Percentiles rank a stretch among this genome's conserved stretches.
Conservation (phyloP, 2,329 filamentous ascomycete species). For the Fusarium xyrophilum region DNA sequence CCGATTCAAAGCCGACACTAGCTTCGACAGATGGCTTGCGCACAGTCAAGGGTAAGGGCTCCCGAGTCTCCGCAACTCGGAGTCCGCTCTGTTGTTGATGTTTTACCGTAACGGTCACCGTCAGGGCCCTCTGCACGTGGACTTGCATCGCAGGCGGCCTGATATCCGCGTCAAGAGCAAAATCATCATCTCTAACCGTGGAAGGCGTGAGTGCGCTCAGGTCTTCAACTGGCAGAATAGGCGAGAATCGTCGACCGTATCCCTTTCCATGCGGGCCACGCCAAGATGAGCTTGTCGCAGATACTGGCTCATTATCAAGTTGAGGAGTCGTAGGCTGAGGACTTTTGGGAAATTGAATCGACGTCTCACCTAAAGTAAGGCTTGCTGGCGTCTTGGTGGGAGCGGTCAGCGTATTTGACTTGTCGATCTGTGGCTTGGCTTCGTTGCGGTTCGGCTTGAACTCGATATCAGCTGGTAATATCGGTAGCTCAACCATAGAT, state of each 20-base stretch:
- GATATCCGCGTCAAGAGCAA: conserved; percentile 56
- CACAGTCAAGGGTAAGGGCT: conserved; percentile 54
- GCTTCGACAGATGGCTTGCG: conserved; percentile 47
- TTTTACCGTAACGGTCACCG: conserved; percentile 43
- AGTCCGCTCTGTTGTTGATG: conserved; percentile 20
- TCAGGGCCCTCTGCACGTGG: conserved; percentile 52
- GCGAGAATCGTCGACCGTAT: conserved; percentile 55
- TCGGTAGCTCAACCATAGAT: conserved; percentile 39
- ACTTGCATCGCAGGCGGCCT: conserved; percentile 57
- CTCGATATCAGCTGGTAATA: conserved; percentile 15
- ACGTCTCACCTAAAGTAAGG: background rate
- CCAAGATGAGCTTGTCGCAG: conserved; percentile 6
- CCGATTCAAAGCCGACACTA: conserved; percentile 14
- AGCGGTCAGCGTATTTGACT: conserved; percentile 1
- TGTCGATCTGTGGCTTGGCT: background rate
- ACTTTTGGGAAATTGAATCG: conserved; percentile 15
- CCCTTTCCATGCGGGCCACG: conserved; percentile 6
- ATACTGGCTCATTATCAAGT: conserved; percentile 6
- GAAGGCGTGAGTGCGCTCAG: conserved; percentile 42
- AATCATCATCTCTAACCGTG: conserved; percentile 51
- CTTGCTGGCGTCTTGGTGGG: conserved; percentile 6
- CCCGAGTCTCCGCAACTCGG: conserved; percentile 36
- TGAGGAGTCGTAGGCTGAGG: background rate
- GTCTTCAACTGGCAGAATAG: conserved; percentile 54
- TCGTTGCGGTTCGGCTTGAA: background rate